Evolutionary conservation across 768 basidiomycete species (phyloP).

Genomic region (Lactarius sanguifluus): DNA sequence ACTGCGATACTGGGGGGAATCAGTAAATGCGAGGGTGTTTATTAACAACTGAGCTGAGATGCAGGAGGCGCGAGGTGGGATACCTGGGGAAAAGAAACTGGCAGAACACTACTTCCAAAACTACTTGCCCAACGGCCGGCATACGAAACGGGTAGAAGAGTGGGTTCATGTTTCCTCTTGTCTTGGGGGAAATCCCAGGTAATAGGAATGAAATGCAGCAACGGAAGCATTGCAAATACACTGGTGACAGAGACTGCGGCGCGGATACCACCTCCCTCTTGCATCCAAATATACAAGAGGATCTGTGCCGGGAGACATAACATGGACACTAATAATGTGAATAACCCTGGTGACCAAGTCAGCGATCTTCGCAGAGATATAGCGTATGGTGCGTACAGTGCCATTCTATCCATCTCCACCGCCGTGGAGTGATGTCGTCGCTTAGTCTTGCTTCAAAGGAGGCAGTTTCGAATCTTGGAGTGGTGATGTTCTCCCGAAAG

Average conservation of each 20-base stretch:
- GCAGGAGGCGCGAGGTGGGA: background rate
- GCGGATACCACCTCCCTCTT: slow-evolving; percentile 4
- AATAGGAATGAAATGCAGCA: slow-evolving; percentile 23
- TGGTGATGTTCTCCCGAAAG: slow-evolving; percentile 1
- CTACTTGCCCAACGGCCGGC: background rate
- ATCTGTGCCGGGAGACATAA: slow-evolving; percentile 21
- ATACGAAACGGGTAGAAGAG: background rate
- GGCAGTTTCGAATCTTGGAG: background rate
- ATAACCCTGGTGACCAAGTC: slow-evolving; percentile 8
- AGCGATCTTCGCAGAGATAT: background rate
- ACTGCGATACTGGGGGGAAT: background rate
- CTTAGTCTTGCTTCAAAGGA: background rate
- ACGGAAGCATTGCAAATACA: slow-evolving; percentile 22
- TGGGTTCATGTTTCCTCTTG: background rate
- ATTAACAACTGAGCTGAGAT: background rate
- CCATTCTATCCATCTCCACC: slow-evolving; percentile 20
- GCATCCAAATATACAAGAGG: slow-evolving; percentile 24
- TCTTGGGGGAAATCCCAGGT: background rate
- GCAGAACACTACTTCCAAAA: background rate
- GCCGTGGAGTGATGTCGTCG: background rate
- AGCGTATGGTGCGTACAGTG: slow-evolving; percentile 15
- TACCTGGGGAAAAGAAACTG: background rate
- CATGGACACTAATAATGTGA: slow-evolving; percentile 19
- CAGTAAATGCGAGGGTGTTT: background rate
- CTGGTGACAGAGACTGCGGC: slow-evolving; percentile 7